phyloP scores from a whole-genome alignment of 106 monocot species.

The Dendrobium nobile region DNA sequence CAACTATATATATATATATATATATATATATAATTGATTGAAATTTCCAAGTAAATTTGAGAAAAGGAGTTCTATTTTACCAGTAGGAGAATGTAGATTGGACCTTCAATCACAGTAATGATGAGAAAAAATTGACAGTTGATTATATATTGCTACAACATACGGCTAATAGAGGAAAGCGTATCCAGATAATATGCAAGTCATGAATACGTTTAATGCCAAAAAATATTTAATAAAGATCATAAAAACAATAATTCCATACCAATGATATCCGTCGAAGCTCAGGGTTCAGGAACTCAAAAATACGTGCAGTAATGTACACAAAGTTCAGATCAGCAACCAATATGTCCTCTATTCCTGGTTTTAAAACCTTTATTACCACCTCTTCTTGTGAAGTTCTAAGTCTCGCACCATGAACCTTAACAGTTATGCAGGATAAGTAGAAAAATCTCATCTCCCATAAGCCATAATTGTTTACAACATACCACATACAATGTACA shows the following conservation, averaged over 20 bases:
- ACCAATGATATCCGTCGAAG: conserved; percentile 86
- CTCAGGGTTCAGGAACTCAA: conserved; percentile 90
- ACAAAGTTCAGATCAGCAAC: conserved; percentile 97
- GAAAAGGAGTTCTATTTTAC: neutral
- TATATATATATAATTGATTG: neutral
- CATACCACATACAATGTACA: conserved; percentile 3
- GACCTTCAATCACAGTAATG: neutral
- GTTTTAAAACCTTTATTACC: conserved; percentile 94
- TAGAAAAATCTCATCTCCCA: conserved; percentile 3
- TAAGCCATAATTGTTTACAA: neutral
- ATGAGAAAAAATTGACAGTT: neutral
- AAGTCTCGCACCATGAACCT: conserved; percentile 92
- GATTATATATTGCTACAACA: neutral
- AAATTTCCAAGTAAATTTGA: neutral
- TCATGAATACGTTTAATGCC: neutral
- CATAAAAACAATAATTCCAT: conserved; percentile 6
- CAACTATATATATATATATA: neutral
- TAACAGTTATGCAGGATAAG: conserved; percentile 6
- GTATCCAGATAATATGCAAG: neutral
- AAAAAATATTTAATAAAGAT: neutral
- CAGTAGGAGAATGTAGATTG: neutral
- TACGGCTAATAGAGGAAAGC: too few relatives aligned
- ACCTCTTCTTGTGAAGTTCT: conserved; percentile 82
- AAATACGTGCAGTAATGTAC: conserved; percentile 70
- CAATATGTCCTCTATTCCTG: conserved; percentile 82